Base-by-base conservation (phyloP, 495 filamentous ascomycete species). In the Neurospora sp. region DNA sequence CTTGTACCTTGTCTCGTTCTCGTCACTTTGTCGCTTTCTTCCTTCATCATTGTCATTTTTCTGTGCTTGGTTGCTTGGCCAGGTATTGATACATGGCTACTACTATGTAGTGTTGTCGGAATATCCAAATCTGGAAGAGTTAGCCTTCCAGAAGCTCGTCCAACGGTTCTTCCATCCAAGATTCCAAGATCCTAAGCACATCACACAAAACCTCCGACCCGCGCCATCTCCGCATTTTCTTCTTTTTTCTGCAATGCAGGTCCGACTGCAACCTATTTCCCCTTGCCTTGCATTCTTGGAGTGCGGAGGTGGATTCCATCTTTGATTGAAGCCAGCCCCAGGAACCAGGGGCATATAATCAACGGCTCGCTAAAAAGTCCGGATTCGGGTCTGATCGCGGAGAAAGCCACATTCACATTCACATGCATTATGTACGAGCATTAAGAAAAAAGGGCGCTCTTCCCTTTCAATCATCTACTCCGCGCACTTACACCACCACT, bases 401-500 rank as follows among this genome's bases (percentile, higher is more conserved):
- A 65, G 22, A 35, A 65, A 65, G 53, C 27, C 27, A 65, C 53
- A 18, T 65, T 59, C 44, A 47, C n/a, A 47, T 20, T 59, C 53
- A 65, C 53, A 65, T 3, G 53, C 53, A 31, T 18, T 61, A 2
- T 45, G 40, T 7, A 65, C 5, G 14, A 37, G 14, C 53, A 35
- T 65, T 18, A 18, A 18, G 3, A 3, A 8, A 16, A 59, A 27
- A n/a, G 42, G 40, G 4, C 31, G 7, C 39, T 53, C 31, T 59
- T 12, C 72, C 41, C 70, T 71, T 22, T 71, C 68, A 38, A 69
- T 40, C 42, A 73, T 22, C 5, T 8, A 39, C 74, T 75, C 75
- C 73, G 73, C 69, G 61, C 76, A 70, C 72, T 77, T 75, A 72
- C 75, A 75, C 74, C 72, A 18, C 44, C 42, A 70, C 72, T 70